Base-by-base conservation (phyloP, 1,284 basidiomycete genomes). In the Cystobasidiaceae sp. region DNA sequence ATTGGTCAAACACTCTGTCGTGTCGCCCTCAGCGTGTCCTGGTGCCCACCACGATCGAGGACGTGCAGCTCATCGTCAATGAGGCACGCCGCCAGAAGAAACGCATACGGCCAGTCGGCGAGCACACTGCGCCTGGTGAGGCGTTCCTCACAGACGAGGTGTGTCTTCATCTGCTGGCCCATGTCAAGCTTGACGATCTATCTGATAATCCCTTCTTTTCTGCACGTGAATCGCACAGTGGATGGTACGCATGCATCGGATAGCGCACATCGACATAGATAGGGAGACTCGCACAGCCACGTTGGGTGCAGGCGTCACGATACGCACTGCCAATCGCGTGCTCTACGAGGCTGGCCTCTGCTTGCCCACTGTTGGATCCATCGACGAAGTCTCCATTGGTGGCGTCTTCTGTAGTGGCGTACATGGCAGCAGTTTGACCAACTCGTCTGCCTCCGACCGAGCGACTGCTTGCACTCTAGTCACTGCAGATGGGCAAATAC, bases 1-100 rank as follows among this genome's bases (percentile, higher is more conserved):
- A 62, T 23, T 62, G 60, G 60, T 62, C 60, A 2, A 49, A 62
- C 27, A 61, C 60, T 9, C 48, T 52, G 17, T 33, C 48, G 21
- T 62, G 60, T 39, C 50, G 54, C 54, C 60, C 60, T 44, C 30
- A 54, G 37, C 60, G 51, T 7, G 33, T 62, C 25, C 54, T 62
- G 39, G 60, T 52, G 39, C 60, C 60, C 21, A 50, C 39, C 17
- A 41, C 46, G 17, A 48, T 46, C 1, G 27, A 44, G 44, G 60
- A 62, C 34, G 49, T 62, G 1, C 60, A 54, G 21, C 23, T 33
- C 33, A 54, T 62, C 50, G 37, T 62, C 23, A 51, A 52, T 5
- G 48, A 62, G 27, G 60, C 60, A 15, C 33, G 50, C 28, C 23
- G 23, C 23, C 60, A 34, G 41, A 39, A 39, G 28, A 33, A 37